phyloP scores from a whole-genome alignment of 441 rosid species.

The Erodium chrysanthum region DNA sequence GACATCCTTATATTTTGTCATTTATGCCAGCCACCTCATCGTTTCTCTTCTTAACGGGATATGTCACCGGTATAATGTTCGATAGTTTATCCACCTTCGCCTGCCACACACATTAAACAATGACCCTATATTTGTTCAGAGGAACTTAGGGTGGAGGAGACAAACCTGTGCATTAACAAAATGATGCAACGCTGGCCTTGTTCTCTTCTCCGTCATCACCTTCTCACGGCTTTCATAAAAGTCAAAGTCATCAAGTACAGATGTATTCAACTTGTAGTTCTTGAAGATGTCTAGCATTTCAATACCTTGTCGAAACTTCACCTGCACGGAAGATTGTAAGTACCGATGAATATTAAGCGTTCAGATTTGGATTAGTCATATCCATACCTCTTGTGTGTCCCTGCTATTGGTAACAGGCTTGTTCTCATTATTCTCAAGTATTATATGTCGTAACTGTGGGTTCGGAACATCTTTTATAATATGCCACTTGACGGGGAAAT shows the following conservation, averaged over 20 bases:
- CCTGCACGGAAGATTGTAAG: conserved; percentile 35
- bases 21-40: too few relatives aligned
- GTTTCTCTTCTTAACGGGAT: too few relatives aligned
- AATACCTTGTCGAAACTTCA: conserved; percentile 61
- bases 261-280: conserved; percentile 54
- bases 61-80: too few relatives aligned
- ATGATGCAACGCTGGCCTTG: conserved; percentile 26
- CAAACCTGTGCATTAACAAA: neutral
- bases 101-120: neutral
- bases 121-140: neutral
- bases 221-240: conserved; percentile 73
- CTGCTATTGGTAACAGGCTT: conserved; percentile 89
- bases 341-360: too few relatives aligned
- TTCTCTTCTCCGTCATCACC: conserved; percentile 67
- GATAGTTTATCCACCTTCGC: neutral
- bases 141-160: neutral
- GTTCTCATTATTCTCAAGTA: conserved; percentile 83
- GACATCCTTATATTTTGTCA: too few relatives aligned
- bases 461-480: conserved; percentile 87
- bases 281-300: conserved; percentile 72
- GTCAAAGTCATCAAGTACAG: conserved; percentile 76
- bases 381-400: conserved; percentile 80
- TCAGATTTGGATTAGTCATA: neutral
- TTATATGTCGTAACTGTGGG: conserved; percentile 69
- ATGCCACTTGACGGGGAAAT: conserved; percentile 86